phyloP scores from a whole-genome alignment of 805 yeast genomes.

The Wickerhamiella nectarea region DNA sequence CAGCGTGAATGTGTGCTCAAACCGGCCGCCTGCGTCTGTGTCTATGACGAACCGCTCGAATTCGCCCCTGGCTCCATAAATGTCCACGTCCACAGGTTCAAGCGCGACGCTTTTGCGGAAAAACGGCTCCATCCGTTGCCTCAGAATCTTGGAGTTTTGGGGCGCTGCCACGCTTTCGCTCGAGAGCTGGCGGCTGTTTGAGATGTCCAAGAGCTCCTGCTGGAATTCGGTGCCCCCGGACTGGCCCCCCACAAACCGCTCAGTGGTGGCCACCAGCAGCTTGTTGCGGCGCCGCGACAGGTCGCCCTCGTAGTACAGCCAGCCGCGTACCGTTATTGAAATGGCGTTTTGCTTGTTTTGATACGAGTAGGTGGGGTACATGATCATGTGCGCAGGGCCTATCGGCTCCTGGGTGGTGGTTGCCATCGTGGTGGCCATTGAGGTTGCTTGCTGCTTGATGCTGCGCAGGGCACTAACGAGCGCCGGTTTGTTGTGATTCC shows the following conservation, averaged over 20 bases:
- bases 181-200: not conserved
- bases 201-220: conserved; percentile 7
- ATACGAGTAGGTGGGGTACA: conserved; percentile 11
- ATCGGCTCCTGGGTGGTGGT: not conserved
- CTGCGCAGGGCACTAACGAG: conserved; percentile 6
- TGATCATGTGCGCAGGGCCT: not conserved
- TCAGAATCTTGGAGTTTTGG: not conserved
- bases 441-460: conserved; percentile 3
- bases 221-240: conserved; percentile 10
- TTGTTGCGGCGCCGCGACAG: conserved; percentile 53
- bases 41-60: conserved; percentile 12
- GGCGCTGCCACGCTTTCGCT: too few relatives aligned
- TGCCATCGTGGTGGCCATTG: not conserved
- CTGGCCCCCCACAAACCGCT: conserved; percentile 20
- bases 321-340: conserved; percentile 41
- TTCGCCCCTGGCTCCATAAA: conserved; percentile 11
- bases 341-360: conserved; percentile 9
- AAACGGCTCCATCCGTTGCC: conserved; percentile 4
- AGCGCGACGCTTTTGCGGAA: conserved; percentile 5
- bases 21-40: conserved; percentile 21
- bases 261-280: conserved; percentile 31
- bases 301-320: conserved; percentile 54
- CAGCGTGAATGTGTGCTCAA: conserved; percentile 12
- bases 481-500: conserved; percentile 7
- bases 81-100: conserved; percentile 1